Percentiles rank a stretch among this genome's conserved stretches.
Conservation (phyloP, 768 basidiomycete genomes). For the Lentinula aciculospora region DNA sequence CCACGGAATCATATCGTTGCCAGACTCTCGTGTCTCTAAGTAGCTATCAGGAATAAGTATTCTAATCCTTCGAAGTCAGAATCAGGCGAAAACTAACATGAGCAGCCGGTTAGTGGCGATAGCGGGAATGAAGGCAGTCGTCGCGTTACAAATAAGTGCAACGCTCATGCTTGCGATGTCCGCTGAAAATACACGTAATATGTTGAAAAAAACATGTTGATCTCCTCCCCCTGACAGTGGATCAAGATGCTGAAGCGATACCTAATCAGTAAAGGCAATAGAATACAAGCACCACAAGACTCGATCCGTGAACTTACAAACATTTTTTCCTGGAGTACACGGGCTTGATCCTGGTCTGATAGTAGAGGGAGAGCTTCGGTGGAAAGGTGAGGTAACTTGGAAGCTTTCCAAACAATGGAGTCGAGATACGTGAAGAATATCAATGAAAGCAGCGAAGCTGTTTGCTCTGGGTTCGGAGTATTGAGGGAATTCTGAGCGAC, state of each 20-base stretch:
- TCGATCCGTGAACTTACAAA: not conserved
- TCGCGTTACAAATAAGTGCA: not conserved
- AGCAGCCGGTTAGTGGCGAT: slow-evolving; percentile 15
- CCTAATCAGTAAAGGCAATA: slow-evolving; percentile 3
- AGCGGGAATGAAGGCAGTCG: not conserved
- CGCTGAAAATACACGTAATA: not conserved
- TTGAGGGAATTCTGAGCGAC: not conserved
- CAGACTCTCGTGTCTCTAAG: slow-evolving; percentile 49
- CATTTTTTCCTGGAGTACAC: not conserved
- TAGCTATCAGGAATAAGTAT: slow-evolving; percentile 33
- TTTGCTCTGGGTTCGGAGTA: slow-evolving; percentile 26
- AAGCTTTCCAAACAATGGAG: slow-evolving; percentile 14
- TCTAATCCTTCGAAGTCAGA: not conserved
- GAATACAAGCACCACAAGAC: no score
- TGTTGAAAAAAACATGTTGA: not conserved
- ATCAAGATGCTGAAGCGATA: no score
- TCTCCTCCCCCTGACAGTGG: not conserved
- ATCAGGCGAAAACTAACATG: slow-evolving; percentile 20
- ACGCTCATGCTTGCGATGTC: not conserved
- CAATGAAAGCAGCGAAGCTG: slow-evolving; percentile 26
- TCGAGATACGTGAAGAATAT: slow-evolving; percentile 30
- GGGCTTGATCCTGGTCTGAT: slow-evolving; percentile 20
- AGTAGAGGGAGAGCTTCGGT: slow-evolving; percentile 23
- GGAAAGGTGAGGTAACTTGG: slow-evolving; percentile 12
- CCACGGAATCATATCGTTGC: slow-evolving; percentile 52